These are phyloP conservation scores for Anastatica hierochuntica DNA, from an alignment of 345 rosid genomes.

Conservation along the genomic window DNA sequence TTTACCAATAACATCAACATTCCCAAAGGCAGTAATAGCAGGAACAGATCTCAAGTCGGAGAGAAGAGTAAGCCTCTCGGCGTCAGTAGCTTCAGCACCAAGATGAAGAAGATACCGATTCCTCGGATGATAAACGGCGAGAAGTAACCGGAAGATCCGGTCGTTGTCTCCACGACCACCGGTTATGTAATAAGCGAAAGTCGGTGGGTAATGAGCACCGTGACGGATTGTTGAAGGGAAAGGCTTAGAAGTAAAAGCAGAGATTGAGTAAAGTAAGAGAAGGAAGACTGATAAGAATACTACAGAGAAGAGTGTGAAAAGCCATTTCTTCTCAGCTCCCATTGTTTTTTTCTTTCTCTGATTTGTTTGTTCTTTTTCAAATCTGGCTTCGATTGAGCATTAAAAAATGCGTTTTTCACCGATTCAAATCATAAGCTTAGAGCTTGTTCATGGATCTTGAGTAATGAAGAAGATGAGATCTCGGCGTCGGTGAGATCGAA, in stretches of 20 bases:
- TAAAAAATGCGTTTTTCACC: not conserved
- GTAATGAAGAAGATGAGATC: conserved; percentile 4
- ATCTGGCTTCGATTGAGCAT: conserved; percentile 34
- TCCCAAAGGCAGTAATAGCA: conserved; percentile 62
- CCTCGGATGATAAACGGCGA: conserved; percentile 92
- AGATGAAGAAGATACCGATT: conserved; percentile 86
- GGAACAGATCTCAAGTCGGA: conserved; percentile 59
- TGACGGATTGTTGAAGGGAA: conserved; percentile 63
- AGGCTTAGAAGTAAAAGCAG: conserved; percentile 56
- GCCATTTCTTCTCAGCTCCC: conserved; percentile 97
- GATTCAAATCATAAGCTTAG: not conserved
- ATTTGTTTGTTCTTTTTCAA: not conserved
- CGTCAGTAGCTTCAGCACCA: conserved; percentile 62
- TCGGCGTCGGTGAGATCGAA: not conserved
- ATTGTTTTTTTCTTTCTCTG: conserved; percentile 15
- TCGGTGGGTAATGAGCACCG: conserved; percentile 78
- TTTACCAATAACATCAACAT: conserved; percentile 84
- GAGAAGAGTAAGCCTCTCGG: conserved; percentile 52
- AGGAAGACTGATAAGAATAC: conserved; percentile 59
- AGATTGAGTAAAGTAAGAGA: conserved; percentile 64
- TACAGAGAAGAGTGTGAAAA: conserved; percentile 75
- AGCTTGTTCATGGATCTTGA: no score
- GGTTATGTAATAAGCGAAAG: conserved; percentile 81
- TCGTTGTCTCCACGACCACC: conserved; percentile 68
- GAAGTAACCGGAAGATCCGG: conserved; percentile 70